These are phyloP conservation scores for Vigna trinervia DNA, from an alignment of 306 rosid species.

Conservation along the genomic window DNA sequence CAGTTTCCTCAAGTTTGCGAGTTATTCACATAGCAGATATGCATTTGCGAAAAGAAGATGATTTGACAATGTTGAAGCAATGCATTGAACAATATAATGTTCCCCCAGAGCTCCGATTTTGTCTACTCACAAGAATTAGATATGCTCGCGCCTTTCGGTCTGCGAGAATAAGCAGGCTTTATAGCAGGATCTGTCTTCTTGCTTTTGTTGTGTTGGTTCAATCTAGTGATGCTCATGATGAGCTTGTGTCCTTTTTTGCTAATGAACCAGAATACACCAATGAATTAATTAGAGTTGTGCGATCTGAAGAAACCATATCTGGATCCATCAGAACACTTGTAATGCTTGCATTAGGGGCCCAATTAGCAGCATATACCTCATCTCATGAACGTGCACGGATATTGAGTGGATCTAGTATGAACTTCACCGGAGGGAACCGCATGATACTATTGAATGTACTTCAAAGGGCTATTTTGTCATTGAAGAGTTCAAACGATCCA, in stretches of 20 bases:
- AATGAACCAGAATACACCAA: slow-evolving; percentile 96
- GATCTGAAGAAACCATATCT: slow-evolving; percentile 83
- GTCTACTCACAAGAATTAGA: slow-evolving; percentile 88
- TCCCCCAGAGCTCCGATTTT: slow-evolving; percentile 79
- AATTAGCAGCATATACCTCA: slow-evolving; percentile 92
- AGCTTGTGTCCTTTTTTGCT: slow-evolving; percentile 90
- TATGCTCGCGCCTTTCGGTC: slow-evolving; percentile 92
- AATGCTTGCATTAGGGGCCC: slow-evolving; percentile 99
- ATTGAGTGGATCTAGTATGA: slow-evolving; percentile 87
- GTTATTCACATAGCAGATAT: slow-evolving; percentile 85
- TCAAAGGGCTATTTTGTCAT: slow-evolving; percentile 84
- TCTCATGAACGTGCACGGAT: slow-evolving; percentile 95
- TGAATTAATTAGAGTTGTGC: slow-evolving; percentile 89
- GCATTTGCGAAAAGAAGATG: slow-evolving; percentile 82
- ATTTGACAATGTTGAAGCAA: slow-evolving; percentile 74
- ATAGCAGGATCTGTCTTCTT: slow-evolving; percentile 91
- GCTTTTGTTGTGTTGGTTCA: slow-evolving; percentile 91
- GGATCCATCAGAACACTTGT: slow-evolving; percentile 92
- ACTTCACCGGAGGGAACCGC: slow-evolving; percentile 95
- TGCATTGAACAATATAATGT: slow-evolving; percentile 78
- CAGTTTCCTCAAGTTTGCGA: slow-evolving; percentile 57
- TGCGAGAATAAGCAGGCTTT: slow-evolving; percentile 78
- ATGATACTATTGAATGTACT: slow-evolving; percentile 94
- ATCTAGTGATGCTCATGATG: slow-evolving; percentile 93
- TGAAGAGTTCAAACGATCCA: slow-evolving; percentile 85